A percentile compares a stretch with the other conserved stretches of the same genome.
Evolutionary conservation across 2,329 filamentous ascomycete species (phyloP).

Genomic region (Zymoseptoria brevis): DNA sequence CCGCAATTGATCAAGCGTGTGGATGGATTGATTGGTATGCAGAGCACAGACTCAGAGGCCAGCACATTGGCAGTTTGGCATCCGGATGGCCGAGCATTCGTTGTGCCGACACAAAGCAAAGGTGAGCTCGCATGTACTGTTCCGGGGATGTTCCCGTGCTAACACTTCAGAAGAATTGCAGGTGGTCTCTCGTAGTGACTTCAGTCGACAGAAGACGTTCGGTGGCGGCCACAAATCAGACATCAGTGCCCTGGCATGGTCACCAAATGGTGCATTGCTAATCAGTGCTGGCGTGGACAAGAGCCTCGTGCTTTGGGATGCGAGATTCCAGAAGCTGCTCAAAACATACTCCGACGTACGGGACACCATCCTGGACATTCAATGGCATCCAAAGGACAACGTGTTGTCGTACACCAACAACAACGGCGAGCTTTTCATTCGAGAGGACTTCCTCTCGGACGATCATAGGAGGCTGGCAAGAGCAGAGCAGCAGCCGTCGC

Average conservation of each 20-base stretch:
- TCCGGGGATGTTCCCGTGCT: background rate
- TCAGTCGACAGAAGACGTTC: slow-evolving; percentile 78
- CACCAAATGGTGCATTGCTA: slow-evolving; percentile 83
- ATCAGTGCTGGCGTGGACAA: slow-evolving; percentile 53
- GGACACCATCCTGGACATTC: slow-evolving; percentile 72
- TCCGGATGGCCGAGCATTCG: slow-evolving; percentile 87
- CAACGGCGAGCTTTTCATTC: slow-evolving; percentile 89
- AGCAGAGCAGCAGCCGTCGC: slow-evolving; percentile 61
- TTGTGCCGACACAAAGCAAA: slow-evolving; percentile 69
- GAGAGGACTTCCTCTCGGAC: slow-evolving; percentile 55
- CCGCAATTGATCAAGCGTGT: slow-evolving; percentile 76
- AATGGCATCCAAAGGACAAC: slow-evolving; percentile 88
- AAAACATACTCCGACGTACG: slow-evolving; percentile 63
- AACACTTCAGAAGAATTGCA: slow-evolving; percentile 54
- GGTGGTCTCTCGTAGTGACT: slow-evolving; percentile 79
- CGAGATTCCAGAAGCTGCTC: slow-evolving; percentile 74
- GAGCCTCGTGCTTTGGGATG: slow-evolving; percentile 77
- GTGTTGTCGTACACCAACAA: slow-evolving; percentile 84
- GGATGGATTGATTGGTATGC: slow-evolving; percentile 71
- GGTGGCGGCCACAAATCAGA: slow-evolving; percentile 71
- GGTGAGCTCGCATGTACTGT: slow-evolving; percentile 13
- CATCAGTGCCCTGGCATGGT: slow-evolving; percentile 85
- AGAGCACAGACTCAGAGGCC: slow-evolving; percentile 69
- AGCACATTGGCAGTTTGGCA: slow-evolving; percentile 79
- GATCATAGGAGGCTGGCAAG: slow-evolving; percentile 44